Base-by-base conservation (phyloP, 352 stramenopile genomes). In the Phytopythium cucurbitacearum region DNA sequence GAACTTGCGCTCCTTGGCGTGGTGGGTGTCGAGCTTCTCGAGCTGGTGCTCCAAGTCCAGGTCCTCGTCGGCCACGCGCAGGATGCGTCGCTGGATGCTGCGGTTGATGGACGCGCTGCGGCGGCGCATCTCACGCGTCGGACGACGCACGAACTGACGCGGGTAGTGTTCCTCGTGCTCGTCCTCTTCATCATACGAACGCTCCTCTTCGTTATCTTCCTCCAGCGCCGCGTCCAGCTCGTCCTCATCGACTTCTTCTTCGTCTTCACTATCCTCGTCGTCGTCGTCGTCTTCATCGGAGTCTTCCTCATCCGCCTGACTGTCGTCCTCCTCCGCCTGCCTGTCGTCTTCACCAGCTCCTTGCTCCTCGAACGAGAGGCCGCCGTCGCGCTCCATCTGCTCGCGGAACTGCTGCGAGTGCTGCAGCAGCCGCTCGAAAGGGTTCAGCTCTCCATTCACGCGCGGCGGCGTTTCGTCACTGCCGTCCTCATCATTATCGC, bases 21-120 rank as follows among this genome's bases (percentile, higher is more conserved):
- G 52, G 2, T 60, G 37, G 15, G 54, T 48, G 62, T 74, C 71
- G n/a, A 83, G 57, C 28, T 62, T 67, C 56, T 80, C 76, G 32
- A 93, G 64, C 39, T 75, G 76, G n/a, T 83, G 63, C 45, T 89
- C 80, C 56, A 86, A 93, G 65, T 93, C 71, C 32, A 93, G 60
- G 33, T 86, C 71, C 8, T 84, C 68, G n/a, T 47, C 41, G 1
- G 40, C n/a, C n/a, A 48, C 51, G 39, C 40, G 28, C 4, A 61
- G 54, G 16, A 82, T 66, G 40, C 60, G 52, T 16, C 51, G 52
- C 11, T 51, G 48, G 40, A 80, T 48, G 40, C 58, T 57, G 8
- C 54, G 58, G 7, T 21, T 48, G 0, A 48, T 49, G 13, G 48
- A 48, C 4, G 35, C 34, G 8, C 40, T 57, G 35, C 57, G 53